Evolutionary conservation across 140 eudicot species (phyloP), one percentile per base, ranked within the genome.

Genomic region (Eryngium alpinum): DNA sequence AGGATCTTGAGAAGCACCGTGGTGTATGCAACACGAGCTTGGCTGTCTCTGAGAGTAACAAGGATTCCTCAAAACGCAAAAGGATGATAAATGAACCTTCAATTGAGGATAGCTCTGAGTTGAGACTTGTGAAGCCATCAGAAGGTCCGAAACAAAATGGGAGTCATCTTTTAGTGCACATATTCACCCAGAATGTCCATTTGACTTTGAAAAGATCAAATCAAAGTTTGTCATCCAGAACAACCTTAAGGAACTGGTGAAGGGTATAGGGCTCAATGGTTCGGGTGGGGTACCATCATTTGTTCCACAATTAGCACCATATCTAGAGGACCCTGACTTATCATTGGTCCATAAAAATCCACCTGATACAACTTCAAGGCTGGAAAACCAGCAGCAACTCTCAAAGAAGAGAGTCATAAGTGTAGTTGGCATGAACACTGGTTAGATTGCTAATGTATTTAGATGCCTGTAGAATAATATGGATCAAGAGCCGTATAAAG

Each of bases 241-340:
- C 77, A 88, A 97, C 19, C 90, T 91, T 56, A 93, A 88, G 83
- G 96, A 93, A 56, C 80, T 84, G 84, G 90, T 93, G 71, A 89
- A 89, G 71, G 92, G 87, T 25, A 85, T 93, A 31, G 99, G 99
- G 21, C 92, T 96, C 67, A 84, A 90, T 51, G 92, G 94, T 81
- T 81, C 88, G 77, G 87, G 88, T 50, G 98, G 98, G 10, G 29
- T 75, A n/a, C 94, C 96, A 5, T 85, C 93, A 11, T 84, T 94
- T 81, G 75, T 90, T 25, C 79, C 87, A n/a, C 65, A 73, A 17
- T 31, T 60, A 63, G 78, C 88, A 62, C 83, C 91, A 10, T 85
- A 81, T 82, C 67, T 84, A 50, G 72, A 59, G 57, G 90, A 90
- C 78, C 83, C 93, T 50, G 80, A 86, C 13, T 84, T 90, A 28